phyloP scores from a whole-genome alignment of 306 rosid species.

The Oxytropis ochrocephala region DNA sequence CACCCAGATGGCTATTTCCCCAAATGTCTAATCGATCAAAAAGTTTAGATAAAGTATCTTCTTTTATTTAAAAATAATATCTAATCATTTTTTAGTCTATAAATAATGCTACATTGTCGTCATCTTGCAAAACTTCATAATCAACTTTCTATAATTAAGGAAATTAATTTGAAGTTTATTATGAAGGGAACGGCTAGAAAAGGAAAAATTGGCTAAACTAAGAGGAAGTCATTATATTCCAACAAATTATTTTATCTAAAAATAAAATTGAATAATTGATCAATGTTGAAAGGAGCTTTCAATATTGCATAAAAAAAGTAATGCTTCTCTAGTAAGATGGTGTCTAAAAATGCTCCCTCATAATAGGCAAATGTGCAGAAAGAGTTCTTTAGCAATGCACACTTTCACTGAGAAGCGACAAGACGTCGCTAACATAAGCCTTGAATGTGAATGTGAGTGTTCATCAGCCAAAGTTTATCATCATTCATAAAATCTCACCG shows the following conservation, averaged over 20 bases:
- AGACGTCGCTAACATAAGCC: too few species aligned
- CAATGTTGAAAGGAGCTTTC: not conserved
- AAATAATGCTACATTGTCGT: not conserved
- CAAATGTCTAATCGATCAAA: not conserved
- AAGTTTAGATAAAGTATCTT: not conserved
- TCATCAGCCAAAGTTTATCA: not conserved
- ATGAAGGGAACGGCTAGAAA: not conserved
- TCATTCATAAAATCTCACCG: not conserved
- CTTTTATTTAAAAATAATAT: not conserved
- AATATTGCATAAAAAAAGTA: not conserved
- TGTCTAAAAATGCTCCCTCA: not conserved
- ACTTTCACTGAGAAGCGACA: not conserved
- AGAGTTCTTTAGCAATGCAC: not conserved
- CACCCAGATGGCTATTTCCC: not conserved
- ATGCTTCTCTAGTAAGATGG: not conserved
- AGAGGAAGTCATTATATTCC: not conserved
- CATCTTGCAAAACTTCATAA: not conserved
- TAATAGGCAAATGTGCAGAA: not conserved
- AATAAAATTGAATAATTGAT: not conserved
- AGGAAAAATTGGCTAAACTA: not conserved
- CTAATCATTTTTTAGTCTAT: not conserved
- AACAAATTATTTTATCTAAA: not conserved
- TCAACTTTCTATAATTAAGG: conserved; percentile 1
- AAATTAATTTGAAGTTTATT: not conserved
- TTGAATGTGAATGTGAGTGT: too few species aligned